Percentiles rank a stretch among this genome's conserved stretches.
phyloP scores from a whole-genome alignment of 306 rosid genomes.

The Prunus persica region Prunus_persica_NCBIv2 NC_034014.1:672501-673000 shows the following conservation, averaged over 20 bases:
- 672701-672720: constrained; percentile 61
- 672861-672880: constrained; percentile 47
- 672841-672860: constrained; percentile 33
- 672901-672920: constrained; percentile 43
- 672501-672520: constrained; percentile 37
- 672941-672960: constrained; percentile 47
- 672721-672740: constrained; percentile 72
- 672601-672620: constrained; percentile 48
- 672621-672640: constrained; percentile 40
- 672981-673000: constrained; percentile 13
- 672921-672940: constrained; percentile 39
- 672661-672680: constrained; percentile 76
- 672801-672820: constrained; percentile 50
- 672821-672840: constrained; percentile 53
- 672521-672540: constrained; percentile 43
- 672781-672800: constrained; percentile 55
- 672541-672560: constrained; percentile 42
- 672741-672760: constrained; percentile 56
- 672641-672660: constrained; percentile 40
- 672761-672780: constrained; percentile 69
- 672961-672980: constrained; percentile 23
- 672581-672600: constrained; percentile 40
- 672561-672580: constrained; percentile 57
- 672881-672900: constrained; percentile 33
- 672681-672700: constrained; percentile 56